phyloP scores from a whole-genome alignment of 495 filamentous ascomycete species.

The Echria macrotheca region DNA sequence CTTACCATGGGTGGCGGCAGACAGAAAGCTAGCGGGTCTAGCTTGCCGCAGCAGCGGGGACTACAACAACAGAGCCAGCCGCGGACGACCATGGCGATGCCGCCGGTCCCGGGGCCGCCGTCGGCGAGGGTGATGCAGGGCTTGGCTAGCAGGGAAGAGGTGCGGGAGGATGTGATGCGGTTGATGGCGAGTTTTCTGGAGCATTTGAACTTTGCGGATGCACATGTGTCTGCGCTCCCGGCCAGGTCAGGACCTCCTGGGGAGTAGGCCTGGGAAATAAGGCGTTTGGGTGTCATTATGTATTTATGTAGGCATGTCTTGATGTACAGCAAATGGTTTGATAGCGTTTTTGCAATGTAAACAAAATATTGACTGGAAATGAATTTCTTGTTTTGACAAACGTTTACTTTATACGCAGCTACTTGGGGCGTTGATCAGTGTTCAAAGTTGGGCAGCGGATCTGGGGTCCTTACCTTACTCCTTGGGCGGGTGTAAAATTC shows the following conservation, averaged over 20 bases:
- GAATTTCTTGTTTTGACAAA: too few relatives aligned
- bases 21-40: constrained; percentile 5
- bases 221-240: constrained; percentile 24
- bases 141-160: constrained; percentile 41
- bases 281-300: too few relatives aligned
- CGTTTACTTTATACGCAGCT: too few relatives aligned
- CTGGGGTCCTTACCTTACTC: too few relatives aligned
- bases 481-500: too few relatives aligned
- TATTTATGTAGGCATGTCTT: too few relatives aligned
- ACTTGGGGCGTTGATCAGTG: too few relatives aligned
- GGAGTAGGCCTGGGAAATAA: too few relatives aligned
- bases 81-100: constrained; percentile 17
- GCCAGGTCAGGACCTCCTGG: constrained; percentile 22
- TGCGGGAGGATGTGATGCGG: constrained; percentile 50
- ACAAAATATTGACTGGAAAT: too few relatives aligned
- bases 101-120: constrained; percentile 38
- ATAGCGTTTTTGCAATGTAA: too few relatives aligned
- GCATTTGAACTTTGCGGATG: constrained; percentile 33
- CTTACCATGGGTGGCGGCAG: constrained; percentile 16
- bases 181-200: constrained; percentile 46
- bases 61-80: constrained; percentile 18
- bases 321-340: too few relatives aligned
- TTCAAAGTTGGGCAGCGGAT: too few relatives aligned
- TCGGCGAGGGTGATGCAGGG: constrained; percentile 47
- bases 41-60: constrained; percentile 8